Evolutionary conservation across 495 filamentous ascomycete genomes (phyloP), one percentile per base, ranked within the genome.

Genomic region (Aeminium ludgeri): DNA sequence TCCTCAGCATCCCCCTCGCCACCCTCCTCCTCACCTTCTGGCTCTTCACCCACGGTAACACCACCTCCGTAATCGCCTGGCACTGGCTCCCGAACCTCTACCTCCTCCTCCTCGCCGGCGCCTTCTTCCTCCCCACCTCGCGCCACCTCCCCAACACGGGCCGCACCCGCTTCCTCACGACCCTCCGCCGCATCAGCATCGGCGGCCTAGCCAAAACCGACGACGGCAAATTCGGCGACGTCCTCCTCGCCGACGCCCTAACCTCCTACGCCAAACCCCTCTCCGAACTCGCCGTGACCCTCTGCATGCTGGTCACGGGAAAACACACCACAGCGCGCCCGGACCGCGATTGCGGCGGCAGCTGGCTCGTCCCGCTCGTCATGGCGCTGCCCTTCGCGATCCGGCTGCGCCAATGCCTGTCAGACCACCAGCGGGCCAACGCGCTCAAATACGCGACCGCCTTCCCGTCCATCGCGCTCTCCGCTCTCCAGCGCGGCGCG

Each of bases 231-330:
- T 97, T 97, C 52, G 85, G 82, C 31, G 89, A 97, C 55, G 78
- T 96, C 41, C 63, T 97, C 30, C 68, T 96, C n/a, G 86, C 89
- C 6, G 89, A 97, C 68, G 86, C 80, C 27, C 61, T 97, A 44
- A 97, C 89, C 7, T 87, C 80, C 48, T 97, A 96, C 57, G 78
- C 89, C 32, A 92, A 86, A 51, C 76, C 94, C 19, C 64, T 95
- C 1, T 86, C 76, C 3, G 91, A 96, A 57, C 61, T 94, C n/a
- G 89, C 79, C 55, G 74, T 94, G 36, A 73, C 76, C 23, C 62
- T 81, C 31, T 95, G 85, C 85, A 86, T 93, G 60, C 68, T 94
- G 49, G 62, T 63, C 8, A 55, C 65, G 0, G 68, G 70, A 8
- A 65, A 74, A 20, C 78, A 75, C 17, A 78, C 83, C 3, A 94